Evolutionary conservation across 345 rosid genomes (phyloP).

Genomic region (Arabidopsis suecica): DNA sequence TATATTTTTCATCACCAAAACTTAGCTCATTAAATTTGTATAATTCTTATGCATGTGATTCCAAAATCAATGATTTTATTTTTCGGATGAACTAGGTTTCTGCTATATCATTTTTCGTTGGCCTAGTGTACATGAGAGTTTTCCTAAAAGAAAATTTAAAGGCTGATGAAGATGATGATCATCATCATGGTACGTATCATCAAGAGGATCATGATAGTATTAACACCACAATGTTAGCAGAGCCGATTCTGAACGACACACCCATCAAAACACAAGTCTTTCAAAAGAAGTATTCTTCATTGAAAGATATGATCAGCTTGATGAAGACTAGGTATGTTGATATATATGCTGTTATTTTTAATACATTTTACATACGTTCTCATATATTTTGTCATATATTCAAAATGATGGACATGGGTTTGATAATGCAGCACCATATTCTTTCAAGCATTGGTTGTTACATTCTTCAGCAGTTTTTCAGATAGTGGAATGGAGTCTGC

Average conservation of each 20-base stretch:
- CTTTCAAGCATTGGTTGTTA: constrained; percentile 70
- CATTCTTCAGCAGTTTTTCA: constrained; percentile 75
- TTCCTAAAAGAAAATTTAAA: constrained; percentile 64
- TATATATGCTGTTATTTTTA: background rate
- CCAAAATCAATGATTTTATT: background rate
- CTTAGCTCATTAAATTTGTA: too few species aligned
- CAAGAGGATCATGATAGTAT: constrained; percentile 17
- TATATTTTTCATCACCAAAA: constrained; percentile 29
- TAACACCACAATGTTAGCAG: constrained; percentile 34
- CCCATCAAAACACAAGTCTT: constrained; percentile 33
- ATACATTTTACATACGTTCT: background rate
- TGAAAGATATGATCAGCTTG: constrained; percentile 56
- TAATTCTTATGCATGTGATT: background rate
- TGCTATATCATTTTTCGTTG: constrained; percentile 58
- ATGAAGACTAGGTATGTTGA: constrained; percentile 60
- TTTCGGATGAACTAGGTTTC: constrained; percentile 55
- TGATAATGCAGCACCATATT: constrained; percentile 62
- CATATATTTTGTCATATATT: background rate
- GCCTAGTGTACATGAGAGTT: constrained; percentile 76
- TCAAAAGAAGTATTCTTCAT: constrained; percentile 63
- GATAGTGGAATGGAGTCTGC: constrained; percentile 71
- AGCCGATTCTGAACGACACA: constrained; percentile 56
- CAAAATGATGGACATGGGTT: background rate
- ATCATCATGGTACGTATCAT: background rate
- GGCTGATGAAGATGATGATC: constrained; percentile 20